A percentile compares a stretch with the other conserved stretches of the same genome.
Conservation (phyloP, 371 early-diverging fungal genomes). For the Apophysomyces ossiformis region DNA sequence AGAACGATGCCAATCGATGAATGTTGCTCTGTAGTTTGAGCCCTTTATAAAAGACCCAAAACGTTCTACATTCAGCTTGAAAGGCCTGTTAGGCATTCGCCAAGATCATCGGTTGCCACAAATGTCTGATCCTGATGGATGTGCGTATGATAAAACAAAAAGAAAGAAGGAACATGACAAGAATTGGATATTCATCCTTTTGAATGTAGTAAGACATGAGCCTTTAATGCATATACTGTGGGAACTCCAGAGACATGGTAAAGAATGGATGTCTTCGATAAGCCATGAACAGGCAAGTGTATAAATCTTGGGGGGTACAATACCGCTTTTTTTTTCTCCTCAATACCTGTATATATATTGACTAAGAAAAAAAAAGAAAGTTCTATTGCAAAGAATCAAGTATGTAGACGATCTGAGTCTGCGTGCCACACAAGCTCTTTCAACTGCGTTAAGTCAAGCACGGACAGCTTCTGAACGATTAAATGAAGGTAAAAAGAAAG, state of each 20-base stretch:
- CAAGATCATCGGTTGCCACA: not conserved
- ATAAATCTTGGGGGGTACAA: not conserved
- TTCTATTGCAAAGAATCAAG: conserved; percentile 29
- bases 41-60: conserved; percentile 31
- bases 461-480: conserved; percentile 24
- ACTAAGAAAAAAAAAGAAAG: conserved; percentile 10
- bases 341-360: not conserved
- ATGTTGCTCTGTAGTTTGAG: conserved; percentile 18
- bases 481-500: conserved; percentile 25
- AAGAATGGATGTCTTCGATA: conserved; percentile 20
- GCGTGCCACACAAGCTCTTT: conserved; percentile 16
- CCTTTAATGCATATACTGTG: conserved; percentile 24
- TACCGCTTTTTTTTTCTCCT: not conserved
- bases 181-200: not conserved
- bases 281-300: conserved; percentile 24
- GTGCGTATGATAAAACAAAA: not conserved
- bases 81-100: conserved; percentile 20
- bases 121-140: conserved; percentile 4
- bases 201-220: not conserved
- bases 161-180: not conserved
- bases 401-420: conserved; percentile 36
- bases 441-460: conserved; percentile 26
- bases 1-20: not conserved
- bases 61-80: conserved; percentile 20
- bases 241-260: conserved; percentile 24